Conservation (phyloP, 1,284 basidiomycete genomes). For the Cryptococcus sp. region DNA sequence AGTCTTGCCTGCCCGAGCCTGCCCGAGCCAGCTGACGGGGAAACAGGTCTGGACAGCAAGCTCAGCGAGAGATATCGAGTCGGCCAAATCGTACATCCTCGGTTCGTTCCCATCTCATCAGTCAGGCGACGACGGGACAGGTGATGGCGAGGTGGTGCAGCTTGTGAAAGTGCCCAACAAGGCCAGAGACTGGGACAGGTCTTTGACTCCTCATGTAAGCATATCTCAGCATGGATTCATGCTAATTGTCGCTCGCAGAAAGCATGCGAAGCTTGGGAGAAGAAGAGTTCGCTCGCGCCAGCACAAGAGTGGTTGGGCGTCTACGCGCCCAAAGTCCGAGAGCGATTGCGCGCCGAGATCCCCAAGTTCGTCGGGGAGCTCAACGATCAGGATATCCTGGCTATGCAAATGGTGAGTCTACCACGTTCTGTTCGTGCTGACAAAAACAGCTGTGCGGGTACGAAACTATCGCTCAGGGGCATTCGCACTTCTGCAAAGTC, state of each 20-base stretch:
- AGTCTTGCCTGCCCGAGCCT: slow-evolving; percentile 3
- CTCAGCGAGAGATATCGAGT: slow-evolving; percentile 52
- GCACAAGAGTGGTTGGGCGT: slow-evolving; percentile 50
- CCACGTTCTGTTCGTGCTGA: not conserved
- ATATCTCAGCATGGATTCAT: not conserved
- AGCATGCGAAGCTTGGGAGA: slow-evolving; percentile 54
- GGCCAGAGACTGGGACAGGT: slow-evolving; percentile 51
- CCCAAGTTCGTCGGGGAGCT: slow-evolving; percentile 39
- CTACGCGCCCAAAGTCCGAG: slow-evolving; percentile 44
- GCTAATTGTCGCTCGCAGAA: slow-evolving; percentile 34
- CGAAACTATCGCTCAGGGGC: slow-evolving; percentile 50
- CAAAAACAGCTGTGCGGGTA: slow-evolving; percentile 50
- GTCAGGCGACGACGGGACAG: slow-evolving; percentile 50
- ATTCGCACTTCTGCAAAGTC: slow-evolving; percentile 49
- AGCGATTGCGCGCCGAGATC: slow-evolving; percentile 34
- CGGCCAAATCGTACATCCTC: slow-evolving; percentile 52
- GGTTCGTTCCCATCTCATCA: slow-evolving; percentile 55
- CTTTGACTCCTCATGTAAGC: slow-evolving; percentile 54
- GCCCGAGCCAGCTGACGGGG: slow-evolving; percentile 12
- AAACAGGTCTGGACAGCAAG: slow-evolving; percentile 53
- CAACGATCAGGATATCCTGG: slow-evolving; percentile 50
- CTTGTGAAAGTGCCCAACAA: slow-evolving; percentile 56
- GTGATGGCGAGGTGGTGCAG: slow-evolving; percentile 52
- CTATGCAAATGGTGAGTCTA: slow-evolving; percentile 51
- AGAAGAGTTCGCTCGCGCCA: slow-evolving; percentile 50